Percentiles rank a stretch among this genome's conserved stretches.
Conservation (phyloP, 176 grass and related monocot species). For the Pharus latifolius region DNA sequence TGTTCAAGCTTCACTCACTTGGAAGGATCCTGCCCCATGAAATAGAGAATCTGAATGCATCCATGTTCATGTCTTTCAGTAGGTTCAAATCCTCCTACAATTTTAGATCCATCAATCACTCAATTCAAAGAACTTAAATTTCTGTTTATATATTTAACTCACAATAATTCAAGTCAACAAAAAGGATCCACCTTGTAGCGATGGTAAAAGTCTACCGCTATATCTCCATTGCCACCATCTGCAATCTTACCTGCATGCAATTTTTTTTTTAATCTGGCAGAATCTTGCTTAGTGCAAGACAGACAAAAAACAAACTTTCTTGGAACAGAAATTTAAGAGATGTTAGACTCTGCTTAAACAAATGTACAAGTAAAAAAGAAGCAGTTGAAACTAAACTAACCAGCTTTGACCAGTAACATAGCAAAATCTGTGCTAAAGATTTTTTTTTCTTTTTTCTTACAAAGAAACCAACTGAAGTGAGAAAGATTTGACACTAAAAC, state of each 20-base stretch:
- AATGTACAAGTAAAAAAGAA: neutral
- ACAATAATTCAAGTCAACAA: neutral
- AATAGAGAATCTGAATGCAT: conserved; percentile 53
- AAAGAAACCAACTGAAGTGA: no score
- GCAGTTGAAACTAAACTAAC: neutral
- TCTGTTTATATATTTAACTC: neutral
- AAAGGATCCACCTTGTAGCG: conserved; percentile 44
- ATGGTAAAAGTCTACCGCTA: conserved; percentile 55
- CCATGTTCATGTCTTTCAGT: conserved; percentile 54
- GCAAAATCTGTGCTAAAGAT: no score
- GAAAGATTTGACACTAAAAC: no score
- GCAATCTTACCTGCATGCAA: conserved; percentile 37
- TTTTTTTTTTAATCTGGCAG: neutral
- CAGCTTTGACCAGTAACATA: neutral
- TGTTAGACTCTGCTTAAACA: no score
- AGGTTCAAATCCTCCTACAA: conserved; percentile 43
- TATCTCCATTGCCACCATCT: conserved; percentile 41
- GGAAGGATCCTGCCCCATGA: conserved; percentile 63
- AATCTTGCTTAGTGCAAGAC: neutral
- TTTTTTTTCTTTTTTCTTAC: no score
- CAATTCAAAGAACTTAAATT: neutral
- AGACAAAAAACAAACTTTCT: no score
- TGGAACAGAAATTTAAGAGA: no score
- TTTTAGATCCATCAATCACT: no score
- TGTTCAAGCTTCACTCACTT: conserved; percentile 1